Conservation (phyloP, 208 protist genomes). For the Trypanosoma boissoni region DNA sequence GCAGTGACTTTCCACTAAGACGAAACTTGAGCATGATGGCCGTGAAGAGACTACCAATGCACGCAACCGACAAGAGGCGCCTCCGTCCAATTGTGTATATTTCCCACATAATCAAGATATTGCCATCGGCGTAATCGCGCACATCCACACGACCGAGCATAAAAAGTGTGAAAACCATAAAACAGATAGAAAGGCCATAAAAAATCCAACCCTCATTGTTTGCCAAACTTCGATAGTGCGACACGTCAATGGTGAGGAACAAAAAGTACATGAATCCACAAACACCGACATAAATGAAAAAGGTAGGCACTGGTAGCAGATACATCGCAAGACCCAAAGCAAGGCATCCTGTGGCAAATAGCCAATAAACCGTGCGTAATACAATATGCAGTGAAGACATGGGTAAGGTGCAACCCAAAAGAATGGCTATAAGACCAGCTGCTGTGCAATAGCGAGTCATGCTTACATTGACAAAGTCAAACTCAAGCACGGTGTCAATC, state of each 20-base stretch:
- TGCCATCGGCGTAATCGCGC: constrained; percentile 1
- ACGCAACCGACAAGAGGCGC: constrained; percentile 48
- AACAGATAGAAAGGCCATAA: constrained; percentile 27
- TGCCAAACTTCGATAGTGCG: constrained; percentile 57
- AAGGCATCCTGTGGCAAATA: constrained; percentile 30
- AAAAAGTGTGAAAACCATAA: constrained; percentile 27
- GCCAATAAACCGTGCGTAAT: constrained; percentile 51
- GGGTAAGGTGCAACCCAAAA: constrained; percentile 31
- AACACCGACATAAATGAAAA: constrained; percentile 43
- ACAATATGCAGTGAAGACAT: constrained; percentile 30
- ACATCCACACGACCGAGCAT: constrained; percentile 20
- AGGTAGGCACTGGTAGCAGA: constrained; percentile 42
- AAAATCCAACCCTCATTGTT: constrained; percentile 30
- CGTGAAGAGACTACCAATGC: constrained; percentile 50
- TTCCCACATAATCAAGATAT: constrained; percentile 42
- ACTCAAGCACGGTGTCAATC: constrained; percentile 15
- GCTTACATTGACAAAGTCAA: constrained; percentile 14
- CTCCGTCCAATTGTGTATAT: constrained; percentile 59
- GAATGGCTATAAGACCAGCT: constrained; percentile 39
- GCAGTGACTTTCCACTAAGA: constrained; percentile 45
- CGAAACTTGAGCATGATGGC: constrained; percentile 68
- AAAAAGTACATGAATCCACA: constrained; percentile 38
- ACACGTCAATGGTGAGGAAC: constrained; percentile 54
- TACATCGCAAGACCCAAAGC: constrained; percentile 53
- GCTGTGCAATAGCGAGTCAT: constrained; percentile 11